These are phyloP conservation scores for Chamaenerion angustifolium DNA, from an alignment of 345 rosid species.

Conservation along the genomic window DNA sequence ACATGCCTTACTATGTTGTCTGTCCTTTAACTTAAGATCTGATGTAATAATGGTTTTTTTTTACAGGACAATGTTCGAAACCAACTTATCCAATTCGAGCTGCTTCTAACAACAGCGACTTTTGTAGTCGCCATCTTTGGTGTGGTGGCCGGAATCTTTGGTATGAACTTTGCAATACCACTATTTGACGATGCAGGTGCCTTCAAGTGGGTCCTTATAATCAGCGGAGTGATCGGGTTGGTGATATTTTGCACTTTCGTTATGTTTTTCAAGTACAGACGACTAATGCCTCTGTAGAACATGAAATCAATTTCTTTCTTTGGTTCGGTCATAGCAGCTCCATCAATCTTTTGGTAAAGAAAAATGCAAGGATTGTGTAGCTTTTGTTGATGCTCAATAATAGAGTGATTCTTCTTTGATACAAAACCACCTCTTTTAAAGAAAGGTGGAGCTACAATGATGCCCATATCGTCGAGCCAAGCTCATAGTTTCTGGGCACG, in stretches of 20 bases:
- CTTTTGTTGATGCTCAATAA: no score
- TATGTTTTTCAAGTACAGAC: conserved; percentile 79
- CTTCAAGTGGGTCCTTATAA: conserved; percentile 74
- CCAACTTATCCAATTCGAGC: conserved; percentile 93
- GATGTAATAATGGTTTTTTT: neutral
- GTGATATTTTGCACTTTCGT: conserved; percentile 63
- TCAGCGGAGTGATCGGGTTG: conserved; percentile 53
- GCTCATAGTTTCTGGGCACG: no score
- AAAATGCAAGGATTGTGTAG: no score
- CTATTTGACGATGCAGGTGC: conserved; percentile 55
- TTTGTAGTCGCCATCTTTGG: conserved; percentile 97
- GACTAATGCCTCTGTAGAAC: conserved; percentile 71
- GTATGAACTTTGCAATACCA: conserved; percentile 71
- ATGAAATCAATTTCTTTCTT: no score
- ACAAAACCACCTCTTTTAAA: no score
- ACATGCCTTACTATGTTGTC: no score
- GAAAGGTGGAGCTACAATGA: no score
- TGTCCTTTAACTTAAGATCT: no score
- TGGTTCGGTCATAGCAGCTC: no score
- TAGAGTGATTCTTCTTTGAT: no score
- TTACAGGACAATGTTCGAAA: conserved; percentile 90
- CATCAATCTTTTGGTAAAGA: no score
- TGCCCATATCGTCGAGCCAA: no score
- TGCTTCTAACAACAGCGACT: conserved; percentile 79
- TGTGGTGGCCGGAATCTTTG: conserved; percentile 93